Base-by-base conservation (phyloP, 768 basidiomycete species). In the Chalciporus sphaerocephalus region DNA sequence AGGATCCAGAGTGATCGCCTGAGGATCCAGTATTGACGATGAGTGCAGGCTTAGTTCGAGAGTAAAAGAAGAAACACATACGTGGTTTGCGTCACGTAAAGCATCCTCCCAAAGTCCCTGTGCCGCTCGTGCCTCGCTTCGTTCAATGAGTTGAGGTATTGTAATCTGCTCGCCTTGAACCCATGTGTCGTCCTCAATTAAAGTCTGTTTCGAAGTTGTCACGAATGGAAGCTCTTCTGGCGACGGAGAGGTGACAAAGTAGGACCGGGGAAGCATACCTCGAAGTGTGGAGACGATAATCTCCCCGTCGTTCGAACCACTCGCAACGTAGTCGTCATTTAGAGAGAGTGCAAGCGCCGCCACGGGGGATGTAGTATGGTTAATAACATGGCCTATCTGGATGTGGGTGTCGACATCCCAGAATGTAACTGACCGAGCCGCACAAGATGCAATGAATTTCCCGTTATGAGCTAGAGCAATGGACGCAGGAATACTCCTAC, bases 11-110 rank as follows among this genome's bases (percentile, higher is more conserved):
- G 11, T 18, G 6, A 47, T 42, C 6, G 13, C 40, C 46, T 42
- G 27, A 27, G 27, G 9, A 11, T 27, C 13, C 10, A 27, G 9
- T 27, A 27, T 10, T 27, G 27, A 27, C 27, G 9, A 10, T 27
- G 27, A 27, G 9, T 27, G 27, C 8, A 27, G 27, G 27, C 27
- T 7, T 12, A 12, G 13, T 27, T 9, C 27, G n/a, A n/a, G n/a
- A 32, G 30, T 4, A 8, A 32, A n/a, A 5, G n/a, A 10, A 28
- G 13, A 2, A 1, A n/a, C n/a, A n/a, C 13, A 10, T 42, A 49
- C 56, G 21, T 44, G 16, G 16, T 57, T 38, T 12, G 56, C 53
- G 13, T 57, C 52, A 1, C 25, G 28, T 33, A 58, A 17, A 1
- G 52, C 46, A 15, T 48, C 49, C 1, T 46, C 46, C 43, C 51